phyloP scores from a whole-genome alignment of 306 rosid species.

The Fragaria ananassa region DNA sequence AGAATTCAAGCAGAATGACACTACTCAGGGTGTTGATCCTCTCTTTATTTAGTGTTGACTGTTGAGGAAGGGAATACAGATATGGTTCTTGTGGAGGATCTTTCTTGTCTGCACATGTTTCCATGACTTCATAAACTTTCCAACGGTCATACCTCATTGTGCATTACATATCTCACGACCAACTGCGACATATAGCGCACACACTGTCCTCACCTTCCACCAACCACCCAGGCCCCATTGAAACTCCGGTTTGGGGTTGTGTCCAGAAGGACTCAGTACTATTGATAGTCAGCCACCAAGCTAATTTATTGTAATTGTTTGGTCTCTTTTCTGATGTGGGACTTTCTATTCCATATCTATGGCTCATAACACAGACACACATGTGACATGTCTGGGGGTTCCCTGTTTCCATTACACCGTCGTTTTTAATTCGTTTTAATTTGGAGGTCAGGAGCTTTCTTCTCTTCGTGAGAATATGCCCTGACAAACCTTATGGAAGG shows the following conservation, averaged over 20 bases:
- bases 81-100: neutral
- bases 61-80: neutral
- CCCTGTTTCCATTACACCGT: neutral
- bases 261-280: neutral
- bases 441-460: neutral
- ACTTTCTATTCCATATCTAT: neutral
- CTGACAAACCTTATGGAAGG: neutral
- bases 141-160: neutral
- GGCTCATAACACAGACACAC: neutral
- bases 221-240: neutral
- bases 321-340: neutral
- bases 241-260: neutral
- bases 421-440: neutral
- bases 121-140: neutral
- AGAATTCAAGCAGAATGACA: neutral
- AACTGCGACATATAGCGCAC: neutral
- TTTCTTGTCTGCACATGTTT: neutral
- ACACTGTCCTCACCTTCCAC: neutral
- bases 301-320: neutral
- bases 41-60: neutral
- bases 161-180: neutral
- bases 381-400: neutral
- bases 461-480: neutral
- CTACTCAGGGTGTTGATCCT: neutral
- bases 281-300: neutral